phyloP scores from a whole-genome alignment of 1,284 basidiomycete species.

The Trichosporon sp. region DNA sequence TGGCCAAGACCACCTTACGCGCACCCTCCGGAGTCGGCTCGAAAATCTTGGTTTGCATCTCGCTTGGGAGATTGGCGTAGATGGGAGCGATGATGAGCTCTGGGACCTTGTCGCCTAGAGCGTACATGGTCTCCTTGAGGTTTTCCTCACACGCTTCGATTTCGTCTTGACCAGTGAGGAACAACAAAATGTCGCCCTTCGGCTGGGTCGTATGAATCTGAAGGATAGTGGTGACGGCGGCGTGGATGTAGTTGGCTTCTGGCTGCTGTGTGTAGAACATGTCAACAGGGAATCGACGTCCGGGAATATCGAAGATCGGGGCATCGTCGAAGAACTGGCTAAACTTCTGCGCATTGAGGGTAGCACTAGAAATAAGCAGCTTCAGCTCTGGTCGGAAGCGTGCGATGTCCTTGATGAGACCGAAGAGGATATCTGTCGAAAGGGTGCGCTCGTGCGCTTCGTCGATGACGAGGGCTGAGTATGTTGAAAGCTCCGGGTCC shows the following conservation, averaged over 20 bases:
- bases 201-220: conserved; percentile 99
- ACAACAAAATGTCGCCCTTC: conserved; percentile 96
- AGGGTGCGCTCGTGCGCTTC: conserved; percentile 95
- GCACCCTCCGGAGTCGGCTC: conserved; percentile 96
- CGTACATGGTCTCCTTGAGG: conserved; percentile 87
- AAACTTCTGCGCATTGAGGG: conserved; percentile 93
- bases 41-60: conserved; percentile 99
- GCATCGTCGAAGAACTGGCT: conserved; percentile 92
- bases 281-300: conserved; percentile 94
- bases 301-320: conserved; percentile 92
- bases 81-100: conserved; percentile 96
- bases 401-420: conserved; percentile 97
- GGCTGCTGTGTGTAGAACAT: conserved; percentile 98
- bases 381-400: conserved; percentile 88
- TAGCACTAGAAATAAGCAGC: conserved; percentile 90
- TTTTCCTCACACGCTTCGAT: conserved; percentile 97
- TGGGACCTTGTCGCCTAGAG: conserved; percentile 90
- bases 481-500: conserved; percentile 87
- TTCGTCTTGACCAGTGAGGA: conserved; percentile 98
- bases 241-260: conserved; percentile 96
- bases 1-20: conserved; percentile 93
- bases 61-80: conserved; percentile 94
- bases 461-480: conserved; percentile 89
- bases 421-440: conserved; percentile 94
- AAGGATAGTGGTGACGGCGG: conserved; percentile 96